A percentile compares a stretch with the other conserved stretches of the same genome.
These are phyloP conservation scores for Gorgonomyces haynaldii DNA, from an alignment of 192 early-diverging fungal genomes.

Conservation along the genomic window DNA sequence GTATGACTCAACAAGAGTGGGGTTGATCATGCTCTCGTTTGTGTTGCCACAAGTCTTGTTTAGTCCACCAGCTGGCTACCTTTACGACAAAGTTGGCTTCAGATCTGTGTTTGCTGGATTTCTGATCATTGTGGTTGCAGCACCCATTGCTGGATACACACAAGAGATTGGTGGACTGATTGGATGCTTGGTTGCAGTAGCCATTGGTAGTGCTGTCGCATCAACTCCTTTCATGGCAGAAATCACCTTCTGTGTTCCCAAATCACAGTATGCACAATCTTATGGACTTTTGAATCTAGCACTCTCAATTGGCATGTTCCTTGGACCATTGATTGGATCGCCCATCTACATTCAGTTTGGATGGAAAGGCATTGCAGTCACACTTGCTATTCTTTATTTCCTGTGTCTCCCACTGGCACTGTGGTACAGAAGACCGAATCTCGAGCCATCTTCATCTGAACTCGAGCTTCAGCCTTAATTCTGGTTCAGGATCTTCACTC, in stretches of 20 bases:
- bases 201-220: not conserved
- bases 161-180: not conserved
- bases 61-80: slow-evolving; percentile 3
- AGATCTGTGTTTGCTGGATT: not conserved
- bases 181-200: not conserved
- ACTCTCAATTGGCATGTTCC: not conserved
- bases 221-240: slow-evolving; percentile 5
- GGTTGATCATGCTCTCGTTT: slow-evolving; percentile 7
- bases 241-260: slow-evolving; percentile 3
- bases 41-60: slow-evolving; percentile 2
- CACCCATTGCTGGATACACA: not conserved
- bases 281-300: slow-evolving; percentile 5
- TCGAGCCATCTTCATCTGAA: too few species aligned
- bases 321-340: slow-evolving; percentile 6
- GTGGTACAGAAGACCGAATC: not conserved
- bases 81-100: slow-evolving; percentile 10
- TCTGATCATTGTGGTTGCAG: not conserved
- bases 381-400: not conserved
- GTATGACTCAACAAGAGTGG: slow-evolving; percentile 1
- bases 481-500: too few species aligned
- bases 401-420: not conserved
- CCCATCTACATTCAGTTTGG: not conserved
- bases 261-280: not conserved
- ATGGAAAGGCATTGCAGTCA: not conserved
- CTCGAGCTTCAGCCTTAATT: too few species aligned